Conservation (phyloP, 2,329 filamentous ascomycete species). For the Dactylellina parvicollis region DNA sequence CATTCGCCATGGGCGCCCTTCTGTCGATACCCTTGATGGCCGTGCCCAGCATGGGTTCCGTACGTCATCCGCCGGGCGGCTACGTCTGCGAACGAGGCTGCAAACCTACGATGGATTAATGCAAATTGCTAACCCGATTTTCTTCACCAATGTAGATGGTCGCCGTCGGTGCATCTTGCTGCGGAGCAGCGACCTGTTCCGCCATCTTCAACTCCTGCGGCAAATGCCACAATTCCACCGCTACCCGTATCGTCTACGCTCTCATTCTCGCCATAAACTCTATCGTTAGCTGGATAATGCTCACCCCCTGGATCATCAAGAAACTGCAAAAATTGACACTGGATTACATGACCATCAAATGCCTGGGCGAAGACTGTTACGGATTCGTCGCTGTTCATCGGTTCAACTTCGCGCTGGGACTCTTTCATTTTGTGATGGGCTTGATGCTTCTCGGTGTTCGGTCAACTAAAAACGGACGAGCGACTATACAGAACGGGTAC, state of each 20-base stretch:
- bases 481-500: conserved; percentile 83
- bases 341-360: conserved; percentile 95
- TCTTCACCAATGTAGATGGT: conserved; percentile 68
- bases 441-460: conserved; percentile 85
- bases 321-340: conserved; percentile 91
- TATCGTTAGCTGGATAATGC: conserved; percentile 97
- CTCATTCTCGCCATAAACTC: conserved; percentile 95
- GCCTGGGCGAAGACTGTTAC: conserved; percentile 87
- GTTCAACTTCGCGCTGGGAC: conserved; percentile 95
- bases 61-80: conserved; percentile 65
- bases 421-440: conserved; percentile 90
- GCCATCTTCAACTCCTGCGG: conserved; percentile 95
- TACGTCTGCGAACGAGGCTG: conserved; percentile 20
- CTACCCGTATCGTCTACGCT: conserved; percentile 95
- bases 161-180: conserved; percentile 87
- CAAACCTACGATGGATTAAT: conserved; percentile 1
- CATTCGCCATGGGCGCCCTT: conserved; percentile 80
- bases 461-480: conserved; percentile 83
- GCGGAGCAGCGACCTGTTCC: conserved; percentile 94
- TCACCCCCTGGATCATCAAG: conserved; percentile 97
- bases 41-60: conserved; percentile 83
- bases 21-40: conserved; percentile 90
- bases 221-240: conserved; percentile 96
- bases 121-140: conserved; percentile 53
- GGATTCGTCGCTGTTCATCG: conserved; percentile 96